Evolutionary conservation across 1,139 yeast species (phyloP).

Genomic region (Zygotorulaspora mrakii): DNA sequence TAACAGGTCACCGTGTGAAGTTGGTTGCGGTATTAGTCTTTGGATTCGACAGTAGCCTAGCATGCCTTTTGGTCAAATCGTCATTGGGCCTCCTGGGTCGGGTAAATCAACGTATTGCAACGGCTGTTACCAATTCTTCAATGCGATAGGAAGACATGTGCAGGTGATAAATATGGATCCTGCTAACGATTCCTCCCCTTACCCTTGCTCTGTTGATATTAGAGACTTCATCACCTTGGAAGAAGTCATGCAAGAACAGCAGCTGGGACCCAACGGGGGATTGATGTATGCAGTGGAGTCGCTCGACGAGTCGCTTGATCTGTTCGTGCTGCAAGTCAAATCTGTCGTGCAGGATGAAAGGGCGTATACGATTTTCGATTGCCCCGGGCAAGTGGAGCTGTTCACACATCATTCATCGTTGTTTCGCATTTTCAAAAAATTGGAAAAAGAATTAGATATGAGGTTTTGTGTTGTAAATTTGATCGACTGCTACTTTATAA

Average conservation of each 20-base stretch:
- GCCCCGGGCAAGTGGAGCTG: slow-evolving; percentile 96
- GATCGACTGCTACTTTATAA: slow-evolving; percentile 79
- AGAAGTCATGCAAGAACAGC: slow-evolving; percentile 81
- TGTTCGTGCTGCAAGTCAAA: slow-evolving; percentile 56
- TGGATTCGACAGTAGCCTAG: background rate
- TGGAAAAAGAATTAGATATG: slow-evolving; percentile 64
- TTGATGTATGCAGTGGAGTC: slow-evolving; percentile 83
- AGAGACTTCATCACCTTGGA: slow-evolving; percentile 83
- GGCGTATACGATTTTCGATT: slow-evolving; percentile 81
- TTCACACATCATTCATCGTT: slow-evolving; percentile 88
- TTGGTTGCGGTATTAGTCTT: too few relatives aligned
- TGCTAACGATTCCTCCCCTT: slow-evolving; percentile 81
- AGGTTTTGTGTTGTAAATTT: slow-evolving; percentile 84
- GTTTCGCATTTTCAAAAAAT: slow-evolving; percentile 62
- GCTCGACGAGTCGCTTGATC: slow-evolving; percentile 52
- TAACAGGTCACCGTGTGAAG: too few relatives aligned
- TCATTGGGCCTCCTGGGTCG: slow-evolving; percentile 97
- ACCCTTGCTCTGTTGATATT: slow-evolving; percentile 82
- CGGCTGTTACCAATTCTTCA: slow-evolving; percentile 87
- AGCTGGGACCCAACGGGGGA: slow-evolving; percentile 93
- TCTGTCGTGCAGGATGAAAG: slow-evolving; percentile 55
- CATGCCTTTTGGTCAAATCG: slow-evolving; percentile 81
- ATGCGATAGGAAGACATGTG: slow-evolving; percentile 88
- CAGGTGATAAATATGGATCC: slow-evolving; percentile 86
- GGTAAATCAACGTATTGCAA: slow-evolving; percentile 94